Evolutionary conservation across 345 rosid species (phyloP), one percentile per base, ranked within the genome.

Genomic region (Odontarrhena argentea): DNA sequence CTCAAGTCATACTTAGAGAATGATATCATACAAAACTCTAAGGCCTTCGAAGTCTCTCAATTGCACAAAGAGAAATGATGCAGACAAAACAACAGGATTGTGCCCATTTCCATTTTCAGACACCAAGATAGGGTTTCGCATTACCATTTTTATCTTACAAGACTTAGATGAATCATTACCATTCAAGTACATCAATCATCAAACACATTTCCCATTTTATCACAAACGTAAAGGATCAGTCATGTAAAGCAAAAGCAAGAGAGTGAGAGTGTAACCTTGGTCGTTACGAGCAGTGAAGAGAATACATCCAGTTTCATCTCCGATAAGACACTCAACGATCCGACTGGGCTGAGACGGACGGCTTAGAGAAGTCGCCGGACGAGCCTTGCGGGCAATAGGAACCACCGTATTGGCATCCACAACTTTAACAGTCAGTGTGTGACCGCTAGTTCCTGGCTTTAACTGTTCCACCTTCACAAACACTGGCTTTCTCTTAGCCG

Each of bases 201-300:
- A 38, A 6, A 18, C 13, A 13, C 15, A 53, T 32, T 13, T 3
- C 10, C 54, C 71, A 56, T n/a, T 44, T 55, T n/a, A 26, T 45
- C 47, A 13, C 6, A 10, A 25, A 40, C 7, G 5, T 30, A 64
- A 64, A 49, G 26, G 47, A 55, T 12, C 36, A 38, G n/a, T 40
- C 56, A 63, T 55, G 2, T 13, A 22, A 28, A 49, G 4, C 37
- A 32, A 57, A 22, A 40, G 15, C 34, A 24, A 44, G 22, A 28
- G 32, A 67, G 3, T 8, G 15, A 8, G 24, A 53, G 34, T 72
- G 34, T 72, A 3, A 86, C 96, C 96, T 84, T 89, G 94, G 3
- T 87, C 94, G 68, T 87, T 85, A 28, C 96, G 89, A 34, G 96
- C 96, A n/a, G 96, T 89, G 88, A 89, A 89, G 69, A 83, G 71